phyloP scores from a whole-genome alignment of 2,329 filamentous ascomycete genomes.

The Paraphoma sp. region DNA sequence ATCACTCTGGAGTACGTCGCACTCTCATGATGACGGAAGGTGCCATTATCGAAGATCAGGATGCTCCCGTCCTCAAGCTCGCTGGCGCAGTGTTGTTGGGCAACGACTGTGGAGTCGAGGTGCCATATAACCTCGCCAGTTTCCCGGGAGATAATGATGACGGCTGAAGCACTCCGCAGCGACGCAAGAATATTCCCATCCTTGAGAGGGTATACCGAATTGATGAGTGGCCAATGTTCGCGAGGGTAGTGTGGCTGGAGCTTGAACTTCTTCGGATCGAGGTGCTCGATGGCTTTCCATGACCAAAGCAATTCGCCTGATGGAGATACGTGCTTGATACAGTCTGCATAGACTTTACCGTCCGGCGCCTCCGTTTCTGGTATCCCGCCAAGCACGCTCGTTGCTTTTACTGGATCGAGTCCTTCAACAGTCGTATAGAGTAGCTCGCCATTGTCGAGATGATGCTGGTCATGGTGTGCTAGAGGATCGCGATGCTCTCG shows the following conservation, averaged over 20 bases:
- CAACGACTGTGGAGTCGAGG: slow-evolving; percentile 48
- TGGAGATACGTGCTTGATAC: slow-evolving; percentile 52
- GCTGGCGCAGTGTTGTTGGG: slow-evolving; percentile 55
- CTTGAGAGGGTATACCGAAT: slow-evolving; percentile 48
- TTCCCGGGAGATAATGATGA: slow-evolving; percentile 51
- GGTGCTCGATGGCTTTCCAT: slow-evolving; percentile 53
- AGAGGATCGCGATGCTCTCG: slow-evolving; percentile 51
- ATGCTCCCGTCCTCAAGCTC: slow-evolving; percentile 53
- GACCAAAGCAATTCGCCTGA: slow-evolving; percentile 51
- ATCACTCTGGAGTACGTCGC: slow-evolving; percentile 54
- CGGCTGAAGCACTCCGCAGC: slow-evolving; percentile 51
- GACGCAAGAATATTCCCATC: slow-evolving; percentile 55
- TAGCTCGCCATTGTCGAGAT: slow-evolving; percentile 52
- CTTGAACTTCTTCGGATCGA: slow-evolving; percentile 48
- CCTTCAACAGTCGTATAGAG: slow-evolving; percentile 54
- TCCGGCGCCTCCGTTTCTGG: slow-evolving; percentile 48
- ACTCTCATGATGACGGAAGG: slow-evolving; percentile 49
- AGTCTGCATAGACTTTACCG: slow-evolving; percentile 51
- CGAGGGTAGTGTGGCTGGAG: slow-evolving; percentile 51
- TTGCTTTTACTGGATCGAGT: slow-evolving; percentile 45
- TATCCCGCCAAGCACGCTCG: slow-evolving; percentile 50
- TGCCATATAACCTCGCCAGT: slow-evolving; percentile 54
- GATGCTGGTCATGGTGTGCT: slow-evolving; percentile 56
- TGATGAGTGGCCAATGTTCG: slow-evolving; percentile 56
- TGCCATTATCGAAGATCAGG: slow-evolving; percentile 57